phyloP scores from a whole-genome alignment of 805 yeast species.

The Saccharomycopsis fermentans region DNA sequence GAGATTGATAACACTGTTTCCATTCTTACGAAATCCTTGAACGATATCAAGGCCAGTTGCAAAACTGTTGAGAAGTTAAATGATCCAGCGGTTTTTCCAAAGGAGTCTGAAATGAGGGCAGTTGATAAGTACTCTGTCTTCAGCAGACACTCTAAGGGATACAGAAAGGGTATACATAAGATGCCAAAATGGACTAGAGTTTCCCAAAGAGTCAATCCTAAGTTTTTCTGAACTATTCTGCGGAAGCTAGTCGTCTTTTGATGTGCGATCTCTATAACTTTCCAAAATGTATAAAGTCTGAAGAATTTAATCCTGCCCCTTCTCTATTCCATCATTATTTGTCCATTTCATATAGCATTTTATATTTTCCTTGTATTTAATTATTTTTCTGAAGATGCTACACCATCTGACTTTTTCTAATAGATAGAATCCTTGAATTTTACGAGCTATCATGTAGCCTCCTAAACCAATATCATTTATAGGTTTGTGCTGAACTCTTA shows the following conservation, averaged over 20 bases:
- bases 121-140: constrained; percentile 83
- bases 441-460: not conserved
- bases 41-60: constrained; percentile 25
- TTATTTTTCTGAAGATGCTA: not conserved
- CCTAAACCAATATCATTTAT: not conserved
- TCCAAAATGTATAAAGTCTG: not conserved
- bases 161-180: constrained; percentile 80
- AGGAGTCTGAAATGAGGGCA: constrained; percentile 70
- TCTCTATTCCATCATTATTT: not conserved
- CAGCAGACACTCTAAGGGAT: constrained; percentile 60
- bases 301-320: not conserved
- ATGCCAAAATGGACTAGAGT: constrained; percentile 89
- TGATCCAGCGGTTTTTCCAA: constrained; percentile 47
- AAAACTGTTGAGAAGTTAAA: constrained; percentile 29
- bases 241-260: not conserved
- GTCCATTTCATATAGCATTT: not conserved
- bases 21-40: constrained; percentile 43
- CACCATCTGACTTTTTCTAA: not conserved
- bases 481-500: too few relatives aligned
- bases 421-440: not conserved
- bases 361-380: not conserved
- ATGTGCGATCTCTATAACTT: too few relatives aligned
- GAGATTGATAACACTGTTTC: constrained; percentile 73
- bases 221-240: constrained; percentile 36
- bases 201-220: constrained; percentile 72